Conservation (phyloP, 192 early-diverging fungal genomes). For the Backusella psychrophila region DNA sequence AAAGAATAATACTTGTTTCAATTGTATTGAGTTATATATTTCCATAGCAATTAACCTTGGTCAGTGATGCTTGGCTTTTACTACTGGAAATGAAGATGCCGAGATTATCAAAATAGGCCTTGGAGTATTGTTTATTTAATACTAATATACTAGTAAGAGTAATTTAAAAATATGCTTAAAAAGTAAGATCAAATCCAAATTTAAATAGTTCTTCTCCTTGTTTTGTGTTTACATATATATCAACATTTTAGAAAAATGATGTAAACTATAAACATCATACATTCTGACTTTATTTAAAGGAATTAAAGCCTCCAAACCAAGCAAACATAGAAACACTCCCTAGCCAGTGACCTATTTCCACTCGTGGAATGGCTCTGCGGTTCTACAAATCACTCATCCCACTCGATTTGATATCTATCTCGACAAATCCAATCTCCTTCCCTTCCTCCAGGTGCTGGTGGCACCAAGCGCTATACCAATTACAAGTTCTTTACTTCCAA, state of each 20-base stretch:
- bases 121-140: neutral
- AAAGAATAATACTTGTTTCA: neutral
- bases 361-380: no score
- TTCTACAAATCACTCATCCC: no score
- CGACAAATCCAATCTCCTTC: no score
- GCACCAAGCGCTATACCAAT: no score
- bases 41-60: neutral
- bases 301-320: no score
- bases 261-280: neutral
- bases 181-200: neutral
- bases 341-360: no score
- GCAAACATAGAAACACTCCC: no score
- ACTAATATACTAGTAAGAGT: no score
- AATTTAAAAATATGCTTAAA: neutral
- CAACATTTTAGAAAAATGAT: neutral
- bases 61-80: neutral
- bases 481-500: no score
- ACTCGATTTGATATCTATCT: no score
- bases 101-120: neutral
- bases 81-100: neutral
- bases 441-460: no score
- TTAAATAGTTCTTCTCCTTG: neutral
- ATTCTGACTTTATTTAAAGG: neutral
- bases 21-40: neutral
- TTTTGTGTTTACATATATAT: neutral